These are phyloP conservation scores for Aspergillus udagawae DNA, from an alignment of 2,329 filamentous ascomycete species.

Conservation along the genomic window DNA sequence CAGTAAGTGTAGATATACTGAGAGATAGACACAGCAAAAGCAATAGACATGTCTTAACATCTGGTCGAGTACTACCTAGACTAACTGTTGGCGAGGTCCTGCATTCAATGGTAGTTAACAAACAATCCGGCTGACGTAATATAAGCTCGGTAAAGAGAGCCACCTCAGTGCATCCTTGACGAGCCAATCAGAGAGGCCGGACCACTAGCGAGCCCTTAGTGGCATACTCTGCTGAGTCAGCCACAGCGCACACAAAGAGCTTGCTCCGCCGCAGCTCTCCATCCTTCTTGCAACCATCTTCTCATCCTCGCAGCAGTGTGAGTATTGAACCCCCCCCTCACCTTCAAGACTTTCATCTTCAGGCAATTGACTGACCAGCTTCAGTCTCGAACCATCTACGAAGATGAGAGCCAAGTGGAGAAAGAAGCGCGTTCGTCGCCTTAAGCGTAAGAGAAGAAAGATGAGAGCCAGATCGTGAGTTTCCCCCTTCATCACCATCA, in stretches of 20 bases:
- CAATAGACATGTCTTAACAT: not conserved
- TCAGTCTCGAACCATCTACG: slow-evolving; percentile 35
- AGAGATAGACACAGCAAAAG: not conserved
- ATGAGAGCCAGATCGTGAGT: slow-evolving; percentile 94
- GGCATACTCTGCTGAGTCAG: slow-evolving; percentile 33
- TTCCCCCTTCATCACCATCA: slow-evolving; percentile 1
- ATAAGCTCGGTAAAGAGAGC: slow-evolving; percentile 16
- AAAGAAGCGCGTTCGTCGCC: slow-evolving; percentile 98
- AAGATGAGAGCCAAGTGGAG: slow-evolving; percentile 96
- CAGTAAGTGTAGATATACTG: not conserved
- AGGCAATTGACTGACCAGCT: slow-evolving; percentile 15
- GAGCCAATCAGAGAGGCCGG: slow-evolving; percentile 12
- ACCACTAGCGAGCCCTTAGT: slow-evolving; percentile 30
- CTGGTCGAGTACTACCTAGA: not conserved
- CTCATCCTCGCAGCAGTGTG: slow-evolving; percentile 45
- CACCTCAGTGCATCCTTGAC: not conserved
- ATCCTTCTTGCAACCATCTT: slow-evolving; percentile 42
- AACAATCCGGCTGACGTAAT: slow-evolving; percentile 9
- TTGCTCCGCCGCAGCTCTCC: slow-evolving; percentile 28
- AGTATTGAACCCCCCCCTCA: slow-evolving; percentile 20
- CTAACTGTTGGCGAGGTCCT: not conserved
- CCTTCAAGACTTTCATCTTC: slow-evolving; percentile 1
- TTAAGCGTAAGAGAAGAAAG: slow-evolving; percentile 99
- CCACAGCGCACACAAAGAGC: slow-evolving; percentile 39
- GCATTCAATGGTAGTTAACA: no score